Evolutionary conservation across 768 basidiomycete genomes (phyloP).

Genomic region (Russula vinacea): DNA sequence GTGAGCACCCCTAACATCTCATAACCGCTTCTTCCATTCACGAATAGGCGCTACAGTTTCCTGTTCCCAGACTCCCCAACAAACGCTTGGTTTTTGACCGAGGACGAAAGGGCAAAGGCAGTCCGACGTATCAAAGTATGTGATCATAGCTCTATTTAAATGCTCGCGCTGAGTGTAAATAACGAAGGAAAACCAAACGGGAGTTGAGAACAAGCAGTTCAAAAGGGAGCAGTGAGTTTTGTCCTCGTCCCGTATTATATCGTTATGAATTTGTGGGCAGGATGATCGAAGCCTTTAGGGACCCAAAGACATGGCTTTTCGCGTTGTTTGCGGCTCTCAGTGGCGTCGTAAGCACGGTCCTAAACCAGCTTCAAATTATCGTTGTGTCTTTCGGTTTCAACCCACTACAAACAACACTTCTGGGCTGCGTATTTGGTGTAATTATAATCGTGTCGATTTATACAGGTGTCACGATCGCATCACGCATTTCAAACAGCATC

Average conservation of each 20-base stretch:
- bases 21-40: neutral
- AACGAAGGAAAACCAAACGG: slow-evolving; percentile 66
- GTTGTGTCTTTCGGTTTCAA: slow-evolving; percentile 64
- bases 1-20: slow-evolving; percentile 37
- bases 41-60: slow-evolving; percentile 46
- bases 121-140: slow-evolving; percentile 60
- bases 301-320: slow-evolving; percentile 76
- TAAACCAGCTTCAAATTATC: slow-evolving; percentile 66
- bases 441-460: slow-evolving; percentile 68
- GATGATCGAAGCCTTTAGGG: slow-evolving; percentile 62
- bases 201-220: slow-evolving; percentile 78
- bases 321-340: slow-evolving; percentile 59
- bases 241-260: neutral
- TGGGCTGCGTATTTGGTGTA: slow-evolving; percentile 62
- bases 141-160: neutral
- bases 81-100: slow-evolving; percentile 70
- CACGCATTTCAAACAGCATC: slow-evolving; percentile 52
- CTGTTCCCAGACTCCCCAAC: slow-evolving; percentile 74
- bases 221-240: slow-evolving; percentile 69
- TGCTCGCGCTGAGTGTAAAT: neutral
- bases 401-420: slow-evolving; percentile 61
- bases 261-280: slow-evolving; percentile 36
- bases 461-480: slow-evolving; percentile 56
- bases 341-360: slow-evolving; percentile 63
- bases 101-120: slow-evolving; percentile 58